Percentiles rank a stretch among this genome's conserved stretches.
phyloP scores from a whole-genome alignment of 139 green algal species.

The Penium margaritaceum region DNA sequence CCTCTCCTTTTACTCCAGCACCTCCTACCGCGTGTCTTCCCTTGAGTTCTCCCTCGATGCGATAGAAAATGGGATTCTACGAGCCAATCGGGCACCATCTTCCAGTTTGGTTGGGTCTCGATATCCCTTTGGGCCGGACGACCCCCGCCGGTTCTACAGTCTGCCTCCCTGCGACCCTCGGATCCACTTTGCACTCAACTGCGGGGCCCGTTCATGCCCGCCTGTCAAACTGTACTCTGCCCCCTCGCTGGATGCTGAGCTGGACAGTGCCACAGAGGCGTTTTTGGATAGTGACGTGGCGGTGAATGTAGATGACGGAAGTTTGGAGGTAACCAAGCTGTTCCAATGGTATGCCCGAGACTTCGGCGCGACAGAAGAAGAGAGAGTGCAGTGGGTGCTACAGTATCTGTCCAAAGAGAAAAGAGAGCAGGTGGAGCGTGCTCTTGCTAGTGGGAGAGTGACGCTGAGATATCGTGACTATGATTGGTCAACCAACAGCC shows the following conservation, averaged over 20 bases:
- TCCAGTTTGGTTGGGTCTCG: constrained; percentile 43
- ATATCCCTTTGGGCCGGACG: constrained; percentile 9
- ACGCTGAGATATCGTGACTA: no score
- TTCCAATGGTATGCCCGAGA: no score
- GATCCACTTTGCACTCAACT: constrained; percentile 92
- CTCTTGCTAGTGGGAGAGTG: no score
- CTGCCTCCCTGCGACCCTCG: constrained; percentile 63
- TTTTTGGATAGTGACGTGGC: constrained; percentile 61
- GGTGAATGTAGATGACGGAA: constrained; percentile 53
- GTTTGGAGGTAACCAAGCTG: no score
- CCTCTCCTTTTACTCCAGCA: constrained; percentile 43
- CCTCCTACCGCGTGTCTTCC: constrained; percentile 65
- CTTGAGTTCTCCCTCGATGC: constrained; percentile 68
- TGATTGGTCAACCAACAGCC: no score
- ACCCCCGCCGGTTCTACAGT: constrained; percentile 43
- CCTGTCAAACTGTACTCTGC: constrained; percentile 79
- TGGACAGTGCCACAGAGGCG: constrained; percentile 58
- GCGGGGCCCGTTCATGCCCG: constrained; percentile 81
- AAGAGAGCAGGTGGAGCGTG: no score
- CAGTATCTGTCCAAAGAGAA: no score
- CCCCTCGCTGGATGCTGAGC: constrained; percentile 62
- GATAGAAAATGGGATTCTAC: constrained; percentile 88
- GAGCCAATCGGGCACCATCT: constrained; percentile 60
- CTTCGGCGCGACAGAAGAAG: no score
- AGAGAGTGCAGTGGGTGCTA: no score